These are phyloP conservation scores for Oryza nivara DNA, from an alignment of 176 grass and related monocot species.

Conservation along the genomic window DNA sequence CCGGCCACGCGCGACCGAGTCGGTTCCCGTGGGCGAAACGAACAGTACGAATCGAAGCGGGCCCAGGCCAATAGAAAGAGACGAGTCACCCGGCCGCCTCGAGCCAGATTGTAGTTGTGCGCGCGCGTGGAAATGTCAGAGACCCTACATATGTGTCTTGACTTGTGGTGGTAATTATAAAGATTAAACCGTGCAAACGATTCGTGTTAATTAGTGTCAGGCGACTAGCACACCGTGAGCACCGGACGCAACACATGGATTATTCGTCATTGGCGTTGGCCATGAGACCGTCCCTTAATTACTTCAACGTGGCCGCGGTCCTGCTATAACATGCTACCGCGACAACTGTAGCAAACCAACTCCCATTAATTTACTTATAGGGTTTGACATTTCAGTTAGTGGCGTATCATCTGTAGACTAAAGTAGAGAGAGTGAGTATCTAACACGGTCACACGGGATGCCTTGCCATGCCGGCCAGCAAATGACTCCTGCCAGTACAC, in stretches of 20 bases:
- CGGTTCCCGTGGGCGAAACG: not conserved
- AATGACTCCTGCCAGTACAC: not conserved
- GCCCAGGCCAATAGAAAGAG: too few species aligned
- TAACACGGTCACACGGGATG: not conserved
- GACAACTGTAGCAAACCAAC: not conserved
- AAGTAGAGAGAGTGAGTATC: not conserved
- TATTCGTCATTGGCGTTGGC: not conserved
- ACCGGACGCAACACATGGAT: constrained; percentile 15
- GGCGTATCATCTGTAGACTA: not conserved
- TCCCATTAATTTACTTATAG: not conserved
- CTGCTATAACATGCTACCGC: not conserved
- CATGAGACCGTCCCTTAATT: not conserved
- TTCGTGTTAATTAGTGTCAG: not conserved
- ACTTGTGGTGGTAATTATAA: not conserved
- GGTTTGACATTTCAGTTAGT: constrained; percentile 17
- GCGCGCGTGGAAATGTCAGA: constrained; percentile 17
- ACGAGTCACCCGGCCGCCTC: not conserved
- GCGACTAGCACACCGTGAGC: not conserved
- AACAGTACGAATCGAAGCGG: not conserved
- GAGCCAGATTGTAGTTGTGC: not conserved
- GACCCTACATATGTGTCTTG: not conserved
- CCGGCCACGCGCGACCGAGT: not conserved
- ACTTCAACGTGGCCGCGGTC: not conserved
- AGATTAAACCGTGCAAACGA: not conserved
- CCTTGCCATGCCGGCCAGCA: not conserved